phyloP scores from a whole-genome alignment of 129 eudicot species.

The Oenanthe sinensis region DNA sequence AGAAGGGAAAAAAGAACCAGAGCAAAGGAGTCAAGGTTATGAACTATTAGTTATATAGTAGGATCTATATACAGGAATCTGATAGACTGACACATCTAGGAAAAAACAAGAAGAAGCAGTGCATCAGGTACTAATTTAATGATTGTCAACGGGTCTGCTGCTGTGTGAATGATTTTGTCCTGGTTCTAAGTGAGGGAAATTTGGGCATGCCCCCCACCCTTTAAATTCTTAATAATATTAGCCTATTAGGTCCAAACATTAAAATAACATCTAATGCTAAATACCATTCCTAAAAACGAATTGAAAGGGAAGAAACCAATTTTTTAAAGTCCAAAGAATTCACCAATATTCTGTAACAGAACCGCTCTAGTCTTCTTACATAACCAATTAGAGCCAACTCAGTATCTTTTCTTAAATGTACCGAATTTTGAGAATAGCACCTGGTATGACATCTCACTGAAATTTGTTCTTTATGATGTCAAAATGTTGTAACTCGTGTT shows the following conservation, averaged over 20 bases:
- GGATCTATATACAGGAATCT: neutral
- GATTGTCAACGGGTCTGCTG: neutral
- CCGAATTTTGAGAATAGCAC: neutral
- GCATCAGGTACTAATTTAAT: neutral
- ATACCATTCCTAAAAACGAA: neutral
- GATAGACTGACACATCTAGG: neutral
- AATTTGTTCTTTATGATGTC: neutral
- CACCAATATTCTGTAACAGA: neutral
- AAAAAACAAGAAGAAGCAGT: too few relatives aligned
- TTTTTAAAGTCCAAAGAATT: neutral
- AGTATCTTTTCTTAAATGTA: neutral
- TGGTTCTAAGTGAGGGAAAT: neutral
- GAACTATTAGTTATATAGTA: neutral
- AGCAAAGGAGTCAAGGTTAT: neutral
- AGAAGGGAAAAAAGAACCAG: neutral
- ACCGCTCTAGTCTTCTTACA: neutral
- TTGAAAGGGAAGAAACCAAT: neutral
- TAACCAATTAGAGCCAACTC: neutral
- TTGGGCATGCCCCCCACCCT: neutral
- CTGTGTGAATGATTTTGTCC: neutral
- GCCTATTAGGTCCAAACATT: neutral
- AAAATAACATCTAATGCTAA: neutral
- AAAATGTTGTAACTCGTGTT: neutral
- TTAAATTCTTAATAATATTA: neutral
- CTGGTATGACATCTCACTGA: neutral